A percentile compares a stretch with the other conserved stretches of the same genome.
Evolutionary conservation across 164 flowering plant genomes (phyloP).

Genomic region (Cinnamomum micranthum): DNA sequence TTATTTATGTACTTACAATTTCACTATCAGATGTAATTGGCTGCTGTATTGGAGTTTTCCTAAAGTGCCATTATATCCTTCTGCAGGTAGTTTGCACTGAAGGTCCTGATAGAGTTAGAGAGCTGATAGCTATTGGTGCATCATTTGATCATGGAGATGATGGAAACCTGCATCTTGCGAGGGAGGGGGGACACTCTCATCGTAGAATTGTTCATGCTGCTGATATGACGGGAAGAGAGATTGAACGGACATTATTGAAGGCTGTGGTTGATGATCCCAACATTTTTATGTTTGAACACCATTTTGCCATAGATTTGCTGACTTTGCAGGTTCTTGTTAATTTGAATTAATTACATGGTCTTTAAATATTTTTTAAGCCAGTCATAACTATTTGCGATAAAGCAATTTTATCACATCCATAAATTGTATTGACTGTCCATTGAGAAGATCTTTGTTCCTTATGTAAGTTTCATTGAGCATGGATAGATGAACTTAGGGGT

Average conservation of each 20-base stretch:
- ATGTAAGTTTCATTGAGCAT: background rate
- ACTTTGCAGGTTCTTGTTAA: constrained; percentile 63
- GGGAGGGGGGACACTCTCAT: constrained; percentile 98
- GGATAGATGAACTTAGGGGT: background rate
- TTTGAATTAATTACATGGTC: background rate
- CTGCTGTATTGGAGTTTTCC: constrained; percentile 10
- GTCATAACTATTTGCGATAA: background rate
- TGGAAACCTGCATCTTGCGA: constrained; percentile 91
- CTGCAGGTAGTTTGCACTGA: constrained; percentile 96
- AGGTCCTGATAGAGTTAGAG: constrained; percentile 93
- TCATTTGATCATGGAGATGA: constrained; percentile 98
- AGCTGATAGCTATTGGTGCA: constrained; percentile 92
- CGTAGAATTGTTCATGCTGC: constrained; percentile 95
- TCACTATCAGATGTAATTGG: background rate
- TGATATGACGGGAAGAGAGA: constrained; percentile 98
- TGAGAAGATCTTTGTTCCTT: background rate
- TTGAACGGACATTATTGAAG: constrained; percentile 81
- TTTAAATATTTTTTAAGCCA: background rate
- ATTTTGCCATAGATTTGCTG: constrained; percentile 89
- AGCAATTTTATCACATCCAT: background rate
- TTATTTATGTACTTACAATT: background rate
- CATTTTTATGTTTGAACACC: constrained; percentile 75
- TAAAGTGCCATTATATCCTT: constrained; percentile 4
- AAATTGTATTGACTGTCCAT: background rate
- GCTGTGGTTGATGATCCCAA: constrained; percentile 77